Conservation (phyloP, 2,329 filamentous ascomycete species). For the Nannizziopsis barbatae region DNA sequence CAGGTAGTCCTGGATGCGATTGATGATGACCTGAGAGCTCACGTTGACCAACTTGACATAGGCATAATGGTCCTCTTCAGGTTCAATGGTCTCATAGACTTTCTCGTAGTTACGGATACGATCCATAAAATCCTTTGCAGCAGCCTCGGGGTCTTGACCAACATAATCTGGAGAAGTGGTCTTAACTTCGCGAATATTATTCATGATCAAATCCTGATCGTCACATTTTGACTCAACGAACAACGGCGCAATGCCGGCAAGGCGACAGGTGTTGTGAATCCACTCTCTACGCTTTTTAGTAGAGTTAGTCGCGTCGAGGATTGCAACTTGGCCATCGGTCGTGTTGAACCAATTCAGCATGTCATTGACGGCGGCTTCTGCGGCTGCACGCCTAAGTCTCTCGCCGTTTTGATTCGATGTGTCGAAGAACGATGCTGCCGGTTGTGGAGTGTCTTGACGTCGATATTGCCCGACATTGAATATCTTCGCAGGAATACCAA, state of each 20-base stretch:
- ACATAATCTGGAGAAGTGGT: constrained; percentile 89
- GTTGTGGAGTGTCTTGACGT: constrained; percentile 77
- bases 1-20: constrained; percentile 90
- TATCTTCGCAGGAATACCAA: constrained; percentile 82
- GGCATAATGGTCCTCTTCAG: constrained; percentile 75
- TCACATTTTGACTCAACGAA: constrained; percentile 98
- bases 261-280: constrained; percentile 70
- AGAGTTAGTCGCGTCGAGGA: constrained; percentile 93
- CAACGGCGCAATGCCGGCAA: constrained; percentile 72
- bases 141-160: constrained; percentile 84
- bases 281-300: constrained; percentile 81
- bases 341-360: constrained; percentile 87
- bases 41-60: constrained; percentile 98
- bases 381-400: constrained; percentile 72
- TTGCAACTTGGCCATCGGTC: constrained; percentile 70
- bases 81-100: constrained; percentile 86
- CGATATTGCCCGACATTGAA: constrained; percentile 98
- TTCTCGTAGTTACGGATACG: constrained; percentile 96
- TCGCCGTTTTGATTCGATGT: constrained; percentile 82
- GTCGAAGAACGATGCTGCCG: constrained; percentile 91
- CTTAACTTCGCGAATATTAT: constrained; percentile 95
- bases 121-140: constrained; percentile 82
- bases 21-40: constrained; percentile 93
- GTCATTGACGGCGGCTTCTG: constrained; percentile 81
- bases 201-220: constrained; percentile 91